Conservation (phyloP, 176 grass and related monocot species). For the Lolium rigidum region DNA sequence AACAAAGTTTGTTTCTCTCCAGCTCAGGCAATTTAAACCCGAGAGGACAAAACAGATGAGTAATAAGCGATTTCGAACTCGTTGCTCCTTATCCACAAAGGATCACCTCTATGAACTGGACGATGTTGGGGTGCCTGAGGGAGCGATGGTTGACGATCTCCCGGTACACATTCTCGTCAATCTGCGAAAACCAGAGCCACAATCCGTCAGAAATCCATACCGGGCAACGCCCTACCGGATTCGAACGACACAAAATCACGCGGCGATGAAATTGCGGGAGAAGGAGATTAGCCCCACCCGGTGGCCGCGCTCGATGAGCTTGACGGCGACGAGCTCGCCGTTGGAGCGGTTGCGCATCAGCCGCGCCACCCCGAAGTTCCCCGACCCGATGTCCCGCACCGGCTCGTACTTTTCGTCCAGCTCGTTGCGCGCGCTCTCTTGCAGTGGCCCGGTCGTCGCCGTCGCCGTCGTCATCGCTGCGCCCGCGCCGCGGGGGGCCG, state of each 20-base stretch:
- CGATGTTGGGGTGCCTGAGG: constrained; percentile 58
- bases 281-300: constrained; percentile 42
- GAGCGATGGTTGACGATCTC: constrained; percentile 68
- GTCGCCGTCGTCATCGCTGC: not conserved
- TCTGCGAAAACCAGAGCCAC: constrained; percentile 35
- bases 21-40: not conserved
- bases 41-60: not conserved
- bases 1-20: not conserved
- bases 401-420: constrained; percentile 85
- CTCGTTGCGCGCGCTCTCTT: not conserved
- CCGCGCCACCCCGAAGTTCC: constrained; percentile 92
- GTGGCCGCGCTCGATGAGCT: constrained; percentile 80
- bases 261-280: too few species aligned
- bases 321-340: constrained; percentile 84
- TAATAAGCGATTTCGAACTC: constrained; percentile 16
- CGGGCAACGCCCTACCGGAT: too few species aligned
- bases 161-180: constrained; percentile 60
- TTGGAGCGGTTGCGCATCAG: constrained; percentile 80
- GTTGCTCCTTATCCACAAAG: not conserved
- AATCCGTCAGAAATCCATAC: constrained; percentile 23
- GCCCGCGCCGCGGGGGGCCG: too few species aligned
- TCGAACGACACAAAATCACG: not conserved
- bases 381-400: constrained; percentile 84
- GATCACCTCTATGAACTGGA: constrained; percentile 62
- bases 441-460: not conserved